These are phyloP conservation scores for Vachellia pachyceras DNA, from an alignment of 306 rosid genomes.

Conservation along the genomic window DNA sequence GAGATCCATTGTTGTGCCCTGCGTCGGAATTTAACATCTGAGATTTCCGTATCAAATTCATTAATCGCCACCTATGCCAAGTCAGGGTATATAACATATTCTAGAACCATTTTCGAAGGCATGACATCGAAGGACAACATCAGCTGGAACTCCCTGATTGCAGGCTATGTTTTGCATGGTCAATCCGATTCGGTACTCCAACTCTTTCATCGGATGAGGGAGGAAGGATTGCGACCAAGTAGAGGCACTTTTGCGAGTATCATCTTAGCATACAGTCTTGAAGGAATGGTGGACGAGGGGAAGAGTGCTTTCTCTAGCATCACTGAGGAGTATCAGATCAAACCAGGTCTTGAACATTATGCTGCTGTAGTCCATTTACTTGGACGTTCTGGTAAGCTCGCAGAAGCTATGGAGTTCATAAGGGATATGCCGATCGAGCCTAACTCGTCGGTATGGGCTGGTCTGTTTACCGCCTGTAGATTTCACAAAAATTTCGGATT, in stretches of 20 bases:
- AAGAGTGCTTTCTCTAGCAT: slow-evolving; percentile 65
- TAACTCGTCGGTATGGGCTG: slow-evolving; percentile 69
- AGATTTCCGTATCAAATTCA: slow-evolving; percentile 65
- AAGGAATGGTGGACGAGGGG: slow-evolving; percentile 74
- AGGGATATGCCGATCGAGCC: slow-evolving; percentile 80
- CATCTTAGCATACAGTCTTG: slow-evolving; percentile 74
- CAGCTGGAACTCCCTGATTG: slow-evolving; percentile 84
- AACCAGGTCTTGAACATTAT: slow-evolving; percentile 81
- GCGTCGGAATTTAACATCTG: slow-evolving; percentile 68
- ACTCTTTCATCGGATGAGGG: slow-evolving; percentile 70
- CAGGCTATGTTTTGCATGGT: slow-evolving; percentile 80
- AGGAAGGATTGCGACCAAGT: slow-evolving; percentile 62
- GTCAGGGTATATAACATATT: slow-evolving; percentile 72
- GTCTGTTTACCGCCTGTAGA: slow-evolving; percentile 80
- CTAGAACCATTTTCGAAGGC: slow-evolving; percentile 70
- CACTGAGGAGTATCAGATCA: slow-evolving; percentile 59
- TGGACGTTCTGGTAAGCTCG: slow-evolving; percentile 87
- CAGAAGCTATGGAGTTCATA: slow-evolving; percentile 73
- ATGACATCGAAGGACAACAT: slow-evolving; percentile 73
- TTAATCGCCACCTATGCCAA: slow-evolving; percentile 83
- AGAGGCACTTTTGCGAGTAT: slow-evolving; percentile 82
- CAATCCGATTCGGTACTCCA: slow-evolving; percentile 61
- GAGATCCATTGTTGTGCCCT: slow-evolving; percentile 83
- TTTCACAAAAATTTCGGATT: slow-evolving; percentile 65
- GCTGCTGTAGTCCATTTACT: slow-evolving; percentile 73